Evolutionary conservation across 352 stramenopile species (phyloP), one percentile per base, ranked within the genome.

Genomic region (Pythium aquatile): DNA sequence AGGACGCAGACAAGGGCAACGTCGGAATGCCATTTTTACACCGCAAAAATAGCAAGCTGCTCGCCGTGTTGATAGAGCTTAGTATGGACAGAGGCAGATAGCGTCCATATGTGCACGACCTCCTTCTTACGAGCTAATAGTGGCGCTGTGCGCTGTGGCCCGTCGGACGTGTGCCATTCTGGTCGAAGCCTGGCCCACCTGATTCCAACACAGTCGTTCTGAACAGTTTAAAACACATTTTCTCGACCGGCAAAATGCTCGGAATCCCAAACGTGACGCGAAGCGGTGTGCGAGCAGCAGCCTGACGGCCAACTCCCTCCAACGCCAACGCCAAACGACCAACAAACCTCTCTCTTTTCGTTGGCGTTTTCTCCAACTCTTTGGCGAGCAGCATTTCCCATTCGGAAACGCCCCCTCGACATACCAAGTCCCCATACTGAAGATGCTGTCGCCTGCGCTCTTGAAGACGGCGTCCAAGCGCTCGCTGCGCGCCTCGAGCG

Each of bases 381-480:
- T 9, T 17, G 29, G 20, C 20, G 13, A 35, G 13, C 14, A 28
- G 58, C 65, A 66, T 58, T 71, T 49, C 58, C 39, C 13, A 47
- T 56, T 71, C 65, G 65, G 65, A 63, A 61, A 52, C 56, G 35
- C 46, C 47, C 65, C 14, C 29, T 58, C 42, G 52, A 29, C 52
- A 32, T 13, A 17, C 26, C 54, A 63, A 48, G 46, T 55, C 33
- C 24, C 46, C 26, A 47, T 37, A 13, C 13, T 39, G 39, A 40
- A 29, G 2, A 80, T 80, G 73, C 70, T 80, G 28, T 72, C 73
- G 17, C 73, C 73, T 16, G 67, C 73, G 63, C 67, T 80, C 30
- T 55, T 80, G 44, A 76, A 80, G 73, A 75, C 70, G 9, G 73
- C 73, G 55, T 70, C 73, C 46, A 76, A 80, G 73, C 73, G 70